Percentiles rank a stretch among this genome's conserved stretches.
phyloP scores from a whole-genome alignment of 1,284 basidiomycete genomes.

The Anthracocystis setariae region DNA sequence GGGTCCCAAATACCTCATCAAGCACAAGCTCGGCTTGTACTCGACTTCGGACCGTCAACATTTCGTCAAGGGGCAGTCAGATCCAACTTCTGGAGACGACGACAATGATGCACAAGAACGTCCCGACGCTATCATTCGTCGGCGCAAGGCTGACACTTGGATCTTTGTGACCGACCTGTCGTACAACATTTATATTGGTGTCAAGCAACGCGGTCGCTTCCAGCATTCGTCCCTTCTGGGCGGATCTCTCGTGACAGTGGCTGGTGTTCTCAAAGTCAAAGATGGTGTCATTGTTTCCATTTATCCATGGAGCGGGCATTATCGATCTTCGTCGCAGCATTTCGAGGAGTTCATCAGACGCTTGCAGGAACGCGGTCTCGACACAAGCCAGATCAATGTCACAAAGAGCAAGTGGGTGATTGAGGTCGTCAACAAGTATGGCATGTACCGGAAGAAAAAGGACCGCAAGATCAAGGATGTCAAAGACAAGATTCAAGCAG shows the following conservation, averaged over 20 bases:
- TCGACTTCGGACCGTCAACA: conserved; percentile 38
- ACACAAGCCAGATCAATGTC: conserved; percentile 50
- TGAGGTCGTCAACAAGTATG: conserved; percentile 50
- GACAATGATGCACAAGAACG: neutral
- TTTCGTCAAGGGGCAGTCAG: conserved; percentile 22
- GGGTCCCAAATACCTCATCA: conserved; percentile 46
- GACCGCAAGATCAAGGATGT: conserved; percentile 39
- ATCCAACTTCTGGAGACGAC: neutral
- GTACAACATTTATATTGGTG: conserved; percentile 52
- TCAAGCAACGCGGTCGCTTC: conserved; percentile 54
- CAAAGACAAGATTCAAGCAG: conserved; percentile 26
- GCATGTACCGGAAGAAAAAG: conserved; percentile 49
- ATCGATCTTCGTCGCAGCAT: conserved; percentile 46
- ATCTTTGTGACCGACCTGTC: conserved; percentile 51
- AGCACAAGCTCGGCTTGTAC: conserved; percentile 44
- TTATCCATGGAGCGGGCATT: conserved; percentile 53
- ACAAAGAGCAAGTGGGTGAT: conserved; percentile 52
- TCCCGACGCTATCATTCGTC: conserved; percentile 39
- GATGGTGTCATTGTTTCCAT: conserved; percentile 53
- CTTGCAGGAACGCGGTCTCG: conserved; percentile 38
- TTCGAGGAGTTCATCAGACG: conserved; percentile 48
- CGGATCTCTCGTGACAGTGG: conserved; percentile 47
- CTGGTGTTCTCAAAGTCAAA: conserved; percentile 50
- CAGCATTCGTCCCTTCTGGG: conserved; percentile 52
- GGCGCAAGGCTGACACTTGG: conserved; percentile 40